A percentile compares a stretch with the other conserved stretches of the same genome.
Evolutionary conservation across 768 basidiomycete species (phyloP).

Genomic region (Termitomyces sp.): DNA sequence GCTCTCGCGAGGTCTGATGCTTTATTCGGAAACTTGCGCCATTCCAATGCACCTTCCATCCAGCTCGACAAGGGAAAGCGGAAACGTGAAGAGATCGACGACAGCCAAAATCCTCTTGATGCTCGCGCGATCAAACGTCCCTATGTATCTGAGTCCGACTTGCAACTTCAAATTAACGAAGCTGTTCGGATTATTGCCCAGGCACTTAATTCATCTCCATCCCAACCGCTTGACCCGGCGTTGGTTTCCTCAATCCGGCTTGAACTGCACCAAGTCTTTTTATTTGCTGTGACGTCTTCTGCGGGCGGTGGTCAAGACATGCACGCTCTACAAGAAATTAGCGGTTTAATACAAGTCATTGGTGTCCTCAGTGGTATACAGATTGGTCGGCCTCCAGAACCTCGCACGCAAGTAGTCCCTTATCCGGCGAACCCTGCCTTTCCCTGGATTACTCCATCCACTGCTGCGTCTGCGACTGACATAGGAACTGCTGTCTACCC

Average conservation of each 20-base stretch:
- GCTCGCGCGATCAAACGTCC: slow-evolving; percentile 37
- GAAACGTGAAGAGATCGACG: slow-evolving; percentile 56
- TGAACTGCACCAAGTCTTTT: slow-evolving; percentile 70
- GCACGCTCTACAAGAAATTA: slow-evolving; percentile 65
- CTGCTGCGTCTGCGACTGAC: slow-evolving; percentile 29
- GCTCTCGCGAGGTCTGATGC: slow-evolving; percentile 58
- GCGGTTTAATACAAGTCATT: slow-evolving; percentile 77
- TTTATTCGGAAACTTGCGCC: slow-evolving; percentile 60
- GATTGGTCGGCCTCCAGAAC: slow-evolving; percentile 46
- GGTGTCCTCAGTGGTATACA: slow-evolving; percentile 76
- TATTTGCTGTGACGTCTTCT: slow-evolving; percentile 73
- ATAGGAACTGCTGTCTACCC: slow-evolving; percentile 79
- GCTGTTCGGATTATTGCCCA: slow-evolving; percentile 54
- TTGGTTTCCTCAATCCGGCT: slow-evolving; percentile 67
- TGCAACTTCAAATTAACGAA: slow-evolving; percentile 52
- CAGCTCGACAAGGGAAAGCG: slow-evolving; percentile 72
- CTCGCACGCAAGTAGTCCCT: slow-evolving; percentile 23
- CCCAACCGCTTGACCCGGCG: slow-evolving; percentile 44
- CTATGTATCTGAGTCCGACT: slow-evolving; percentile 35
- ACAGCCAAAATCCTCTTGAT: slow-evolving; percentile 25
- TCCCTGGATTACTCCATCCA: slow-evolving; percentile 27
- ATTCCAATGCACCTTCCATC: slow-evolving; percentile 55
- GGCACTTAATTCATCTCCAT: slow-evolving; percentile 36
- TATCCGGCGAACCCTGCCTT: slow-evolving; percentile 25
- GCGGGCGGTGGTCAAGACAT: slow-evolving; percentile 45